These are phyloP conservation scores for Paspalum vaginatum DNA, from an alignment of 176 grass and related monocot species.

Conservation along the genomic window DNA sequence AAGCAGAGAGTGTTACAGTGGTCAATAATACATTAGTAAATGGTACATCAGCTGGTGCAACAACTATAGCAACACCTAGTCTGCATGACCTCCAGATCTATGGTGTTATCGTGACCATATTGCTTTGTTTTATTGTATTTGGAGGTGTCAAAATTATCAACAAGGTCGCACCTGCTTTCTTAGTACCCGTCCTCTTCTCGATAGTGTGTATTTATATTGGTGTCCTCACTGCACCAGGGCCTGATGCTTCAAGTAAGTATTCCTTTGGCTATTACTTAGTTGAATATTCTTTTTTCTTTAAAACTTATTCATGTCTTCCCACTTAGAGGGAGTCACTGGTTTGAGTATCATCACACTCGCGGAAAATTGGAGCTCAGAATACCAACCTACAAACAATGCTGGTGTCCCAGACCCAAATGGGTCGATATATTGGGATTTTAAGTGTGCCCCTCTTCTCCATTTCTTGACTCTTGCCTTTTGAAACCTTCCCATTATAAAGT, in stretches of 20 bases:
- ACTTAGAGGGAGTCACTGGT: conserved; percentile 75
- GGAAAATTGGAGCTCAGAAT: conserved; percentile 84
- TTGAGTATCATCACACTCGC: conserved; percentile 64
- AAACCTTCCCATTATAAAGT: not conserved
- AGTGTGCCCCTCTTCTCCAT: conserved; percentile 49
- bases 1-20: conserved; percentile 74
- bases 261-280: conserved; percentile 6
- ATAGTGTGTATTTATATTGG: conserved; percentile 90
- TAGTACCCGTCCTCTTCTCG: conserved; percentile 88
- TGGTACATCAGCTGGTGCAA: conserved; percentile 44
- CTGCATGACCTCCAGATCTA: conserved; percentile 94
- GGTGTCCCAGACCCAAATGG: conserved; percentile 88
- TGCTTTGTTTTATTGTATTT: conserved; percentile 94
- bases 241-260: conserved; percentile 65
- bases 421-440: conserved; percentile 87
- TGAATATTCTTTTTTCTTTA: not conserved
- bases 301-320: not conserved
- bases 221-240: conserved; percentile 63
- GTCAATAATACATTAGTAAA: conserved; percentile 64
- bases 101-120: conserved; percentile 80
- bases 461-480: conserved; percentile 19
- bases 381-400: conserved; percentile 86
- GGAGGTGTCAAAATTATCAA: conserved; percentile 98
- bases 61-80: conserved; percentile 79
- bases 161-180: conserved; percentile 84